Evolutionary conservation across 129 eudicot species (phyloP), one percentile per base, ranked within the genome.

Genomic region (Helianthus tuberosus): DNA sequence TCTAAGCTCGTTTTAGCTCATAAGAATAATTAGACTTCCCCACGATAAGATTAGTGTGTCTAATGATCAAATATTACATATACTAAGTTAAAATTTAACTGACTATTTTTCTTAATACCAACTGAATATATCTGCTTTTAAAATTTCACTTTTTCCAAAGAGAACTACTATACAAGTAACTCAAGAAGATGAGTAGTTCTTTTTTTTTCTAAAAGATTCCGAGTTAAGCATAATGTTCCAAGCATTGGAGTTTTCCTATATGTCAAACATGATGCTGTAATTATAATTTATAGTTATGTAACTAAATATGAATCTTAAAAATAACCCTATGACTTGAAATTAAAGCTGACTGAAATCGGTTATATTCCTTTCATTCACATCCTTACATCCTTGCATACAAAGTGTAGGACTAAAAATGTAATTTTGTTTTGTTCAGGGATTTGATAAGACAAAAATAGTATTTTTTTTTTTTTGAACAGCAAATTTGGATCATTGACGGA

Each of bases 381-480:
- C 47, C 69, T 69, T 47, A 20, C 54, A 50, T 7, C 27, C 4
- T 4, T 61, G 43, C 41, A 47, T 48, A 9, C 5, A 50, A 50
- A 70, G 27, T 17, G 23, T 20, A 48, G 69, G 64, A 61, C 35
- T 20, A 69, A 36, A 23, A 0, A 38, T 71, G 77, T 55, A 51
- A 43, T 55, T 44, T 35, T 48, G 50, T 57, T 59, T 17, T 17
- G 53, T 48, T 48, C 43, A 20, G 15, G 17, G 68, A 46, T 46
- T 57, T 76, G 14, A 68, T 12, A 44, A 58, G 75, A 46, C 39
- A 35, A 46, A 17, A 59, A 20, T 41, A 41, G 7, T 41, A 41
- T 5, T 29, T n/a, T n/a, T n/a, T n/a, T n/a, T n/a, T n/a, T n/a
- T n/a, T n/a, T n/a, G n/a, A n/a, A n/a, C n/a, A n/a, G n/a, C n/a